A percentile compares a stretch with the other conserved stretches of the same genome.
These are phyloP conservation scores for Chlorella vulgaris DNA, from an alignment of 139 green algal genomes.

Conservation along the genomic window DNA sequence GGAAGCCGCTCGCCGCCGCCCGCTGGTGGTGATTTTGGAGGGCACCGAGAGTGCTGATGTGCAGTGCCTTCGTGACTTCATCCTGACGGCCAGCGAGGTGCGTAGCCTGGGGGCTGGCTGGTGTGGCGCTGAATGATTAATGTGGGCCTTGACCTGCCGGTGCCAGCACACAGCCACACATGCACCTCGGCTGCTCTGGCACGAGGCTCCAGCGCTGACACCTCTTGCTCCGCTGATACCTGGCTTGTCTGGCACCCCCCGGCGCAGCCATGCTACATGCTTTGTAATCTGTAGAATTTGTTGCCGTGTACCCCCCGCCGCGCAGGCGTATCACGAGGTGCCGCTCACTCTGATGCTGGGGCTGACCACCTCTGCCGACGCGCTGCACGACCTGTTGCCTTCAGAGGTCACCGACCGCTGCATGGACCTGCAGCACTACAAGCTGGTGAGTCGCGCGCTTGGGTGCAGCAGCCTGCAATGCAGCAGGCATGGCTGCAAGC, in stretches of 20 bases:
- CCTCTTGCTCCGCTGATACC: too few relatives aligned
- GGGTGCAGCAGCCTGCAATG: not conserved
- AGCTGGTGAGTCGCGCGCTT: slow-evolving; percentile 15
- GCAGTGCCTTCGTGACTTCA: slow-evolving; percentile 44
- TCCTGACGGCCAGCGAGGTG: slow-evolving; percentile 49
- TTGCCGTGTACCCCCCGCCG: not conserved
- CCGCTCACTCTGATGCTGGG: slow-evolving; percentile 56
- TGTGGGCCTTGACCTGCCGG: too few relatives aligned
- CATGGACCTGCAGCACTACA: slow-evolving; percentile 30
- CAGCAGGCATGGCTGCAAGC: too few relatives aligned
- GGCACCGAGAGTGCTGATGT: slow-evolving; percentile 42
- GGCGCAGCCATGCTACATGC: not conserved
- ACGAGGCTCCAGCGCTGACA: too few relatives aligned
- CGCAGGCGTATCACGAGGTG: slow-evolving; percentile 39
- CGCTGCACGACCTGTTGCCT: slow-evolving; percentile 45
- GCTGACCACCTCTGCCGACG: slow-evolving; percentile 45
- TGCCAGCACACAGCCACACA: too few relatives aligned
- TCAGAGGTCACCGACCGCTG: slow-evolving; percentile 24
- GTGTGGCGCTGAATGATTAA: not conserved
- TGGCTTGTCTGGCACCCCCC: too few relatives aligned
- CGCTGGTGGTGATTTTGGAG: slow-evolving; percentile 62
- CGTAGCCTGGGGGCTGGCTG: not conserved
- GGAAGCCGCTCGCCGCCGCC: slow-evolving; percentile 6
- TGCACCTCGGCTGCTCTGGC: too few relatives aligned
- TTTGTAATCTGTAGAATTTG: too few relatives aligned